phyloP scores from a whole-genome alignment of 768 basidiomycete species.

The Lactarius hengduanensis region DNA sequence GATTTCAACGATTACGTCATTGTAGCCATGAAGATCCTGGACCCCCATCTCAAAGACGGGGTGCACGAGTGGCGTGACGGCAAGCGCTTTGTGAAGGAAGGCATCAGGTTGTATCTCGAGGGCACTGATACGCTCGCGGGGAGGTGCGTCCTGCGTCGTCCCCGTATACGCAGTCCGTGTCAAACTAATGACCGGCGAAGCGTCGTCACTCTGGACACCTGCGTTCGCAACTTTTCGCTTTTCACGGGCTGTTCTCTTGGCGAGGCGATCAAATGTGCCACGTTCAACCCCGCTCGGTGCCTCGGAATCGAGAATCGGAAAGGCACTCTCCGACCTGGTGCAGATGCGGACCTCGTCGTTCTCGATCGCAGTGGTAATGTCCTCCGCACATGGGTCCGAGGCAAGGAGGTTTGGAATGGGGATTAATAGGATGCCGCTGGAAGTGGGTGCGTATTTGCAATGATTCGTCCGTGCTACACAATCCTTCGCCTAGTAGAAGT shows the following conservation, averaged over 20 bases:
- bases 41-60: constrained; percentile 81
- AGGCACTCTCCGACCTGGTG: constrained; percentile 78
- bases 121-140: constrained; percentile 88
- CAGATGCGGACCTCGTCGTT: constrained; percentile 82
- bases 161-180: background rate
- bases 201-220: constrained; percentile 80
- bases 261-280: constrained; percentile 83
- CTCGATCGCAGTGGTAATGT: constrained; percentile 67
- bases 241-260: constrained; percentile 84
- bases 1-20: background rate
- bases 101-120: constrained; percentile 75
- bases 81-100: constrained; percentile 75
- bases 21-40: constrained; percentile 80
- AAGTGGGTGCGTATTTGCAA: background rate
- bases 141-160: constrained; percentile 48
- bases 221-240: constrained; percentile 78
- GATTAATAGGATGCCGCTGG: background rate
- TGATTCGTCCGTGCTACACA: background rate
- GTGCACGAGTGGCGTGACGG: constrained; percentile 88
- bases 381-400: constrained; percentile 73
- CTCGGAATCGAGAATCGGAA: constrained; percentile 77
- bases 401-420: constrained; percentile 62
- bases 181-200: constrained; percentile 37
- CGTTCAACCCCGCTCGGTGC: constrained; percentile 81
- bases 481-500: background rate